Evolutionary conservation across 768 basidiomycete species (phyloP).

Genomic region (Crassisporium funariophilum): DNA sequence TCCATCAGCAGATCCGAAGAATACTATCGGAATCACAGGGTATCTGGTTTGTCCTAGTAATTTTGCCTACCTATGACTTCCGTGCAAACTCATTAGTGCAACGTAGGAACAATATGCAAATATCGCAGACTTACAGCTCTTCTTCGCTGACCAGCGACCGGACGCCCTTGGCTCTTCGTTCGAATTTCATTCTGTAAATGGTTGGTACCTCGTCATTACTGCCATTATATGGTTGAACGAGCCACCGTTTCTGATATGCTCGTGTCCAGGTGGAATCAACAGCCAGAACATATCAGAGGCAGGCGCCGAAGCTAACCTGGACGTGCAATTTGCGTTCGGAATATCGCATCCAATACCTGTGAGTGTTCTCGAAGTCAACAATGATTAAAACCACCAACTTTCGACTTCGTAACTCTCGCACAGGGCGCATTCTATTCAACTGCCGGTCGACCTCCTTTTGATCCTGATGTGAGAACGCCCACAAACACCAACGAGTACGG

Average conservation of each 20-base stretch:
- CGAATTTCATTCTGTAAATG: slow-evolving; percentile 54
- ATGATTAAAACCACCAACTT: no score
- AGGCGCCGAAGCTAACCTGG: slow-evolving; percentile 67
- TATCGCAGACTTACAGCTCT: slow-evolving; percentile 47
- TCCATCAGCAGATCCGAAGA: slow-evolving; percentile 42
- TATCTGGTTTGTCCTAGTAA: slow-evolving; percentile 36
- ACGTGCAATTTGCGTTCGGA: slow-evolving; percentile 69
- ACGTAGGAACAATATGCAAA: slow-evolving; percentile 51
- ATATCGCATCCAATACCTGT: slow-evolving; percentile 43
- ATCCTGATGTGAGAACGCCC: slow-evolving; percentile 43
- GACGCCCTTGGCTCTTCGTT: slow-evolving; percentile 50
- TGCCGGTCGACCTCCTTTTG: slow-evolving; percentile 60
- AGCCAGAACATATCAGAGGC: slow-evolving; percentile 54
- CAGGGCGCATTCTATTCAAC: slow-evolving; percentile 62
- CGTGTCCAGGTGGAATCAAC: slow-evolving; percentile 55
- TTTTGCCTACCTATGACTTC: background rate
- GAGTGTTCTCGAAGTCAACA: background rate
- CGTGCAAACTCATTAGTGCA: background rate
- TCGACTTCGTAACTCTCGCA: background rate
- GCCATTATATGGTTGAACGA: background rate
- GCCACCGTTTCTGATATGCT: background rate
- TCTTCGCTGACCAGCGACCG: slow-evolving; percentile 47
- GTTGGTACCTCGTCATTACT: slow-evolving; percentile 28
- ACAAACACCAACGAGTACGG: slow-evolving; percentile 41
- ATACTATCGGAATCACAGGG: slow-evolving; percentile 55